phyloP scores from a whole-genome alignment of 371 early-diverging fungal species.

The Mortierella sp. region DNA sequence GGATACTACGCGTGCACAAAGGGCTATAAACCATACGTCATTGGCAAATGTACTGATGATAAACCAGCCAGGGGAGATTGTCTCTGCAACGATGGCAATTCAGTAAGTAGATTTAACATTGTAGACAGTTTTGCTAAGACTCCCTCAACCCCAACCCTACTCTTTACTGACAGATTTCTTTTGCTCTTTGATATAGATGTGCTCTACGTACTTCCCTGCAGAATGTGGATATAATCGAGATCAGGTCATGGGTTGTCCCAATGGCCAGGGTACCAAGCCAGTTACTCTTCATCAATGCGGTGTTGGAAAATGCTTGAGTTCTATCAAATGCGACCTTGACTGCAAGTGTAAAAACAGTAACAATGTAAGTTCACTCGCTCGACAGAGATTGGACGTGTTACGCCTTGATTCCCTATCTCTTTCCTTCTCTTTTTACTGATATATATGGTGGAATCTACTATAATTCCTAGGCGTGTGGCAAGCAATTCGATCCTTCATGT shows the following conservation, averaged over 20 bases:
- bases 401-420: neutral
- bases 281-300: constrained; percentile 14
- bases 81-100: constrained; percentile 22
- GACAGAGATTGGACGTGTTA: too few species aligned
- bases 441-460: too few species aligned
- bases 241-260: constrained; percentile 14
- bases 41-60: constrained; percentile 7
- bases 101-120: constrained; percentile 1
- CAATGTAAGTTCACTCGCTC: constrained; percentile 10
- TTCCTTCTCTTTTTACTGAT: neutral
- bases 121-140: neutral
- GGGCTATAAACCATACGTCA: constrained; percentile 13
- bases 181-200: constrained; percentile 8
- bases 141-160: too few species aligned
- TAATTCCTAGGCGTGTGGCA: constrained; percentile 30
- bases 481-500: constrained; percentile 25
- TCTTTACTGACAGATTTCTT: neutral
- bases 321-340: constrained; percentile 6
- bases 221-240: constrained; percentile 25
- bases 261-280: constrained; percentile 1
- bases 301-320: constrained; percentile 7
- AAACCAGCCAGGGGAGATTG: constrained; percentile 10
- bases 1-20: constrained; percentile 8
- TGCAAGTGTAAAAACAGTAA: constrained; percentile 1
- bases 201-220: constrained; percentile 23